Percentiles rank a stretch among this genome's conserved stretches.
phyloP scores from a whole-genome alignment of 2,329 filamentous ascomycete genomes.

The Myotisia sp. region DNA sequence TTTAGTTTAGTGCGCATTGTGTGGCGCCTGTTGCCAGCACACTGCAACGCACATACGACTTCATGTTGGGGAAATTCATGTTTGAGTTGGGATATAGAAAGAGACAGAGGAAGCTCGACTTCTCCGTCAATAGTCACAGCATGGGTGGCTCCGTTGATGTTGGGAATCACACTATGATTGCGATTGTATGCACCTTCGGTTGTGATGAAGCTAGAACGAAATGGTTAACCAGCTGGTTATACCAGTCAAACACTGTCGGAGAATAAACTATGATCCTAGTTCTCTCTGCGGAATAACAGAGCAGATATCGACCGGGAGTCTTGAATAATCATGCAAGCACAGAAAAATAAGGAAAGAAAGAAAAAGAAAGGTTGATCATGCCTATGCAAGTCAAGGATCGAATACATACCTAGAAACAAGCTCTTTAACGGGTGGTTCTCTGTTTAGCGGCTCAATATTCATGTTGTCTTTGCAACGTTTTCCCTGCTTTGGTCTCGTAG shows the following conservation, averaged over 20 bases:
- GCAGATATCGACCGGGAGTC: background rate
- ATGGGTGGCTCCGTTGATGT: constrained; percentile 30
- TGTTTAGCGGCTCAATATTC: constrained; percentile 11
- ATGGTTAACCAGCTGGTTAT: background rate
- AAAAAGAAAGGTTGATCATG: no score
- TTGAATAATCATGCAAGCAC: constrained; percentile 1
- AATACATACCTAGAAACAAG: constrained; percentile 14
- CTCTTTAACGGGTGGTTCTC: constrained; percentile 12
- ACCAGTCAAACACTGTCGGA: background rate
- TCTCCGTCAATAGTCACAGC: constrained; percentile 37
- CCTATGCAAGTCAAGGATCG: no score
- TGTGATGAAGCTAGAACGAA: constrained; percentile 38
- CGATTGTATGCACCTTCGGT: constrained; percentile 41
- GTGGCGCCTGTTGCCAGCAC: constrained; percentile 46
- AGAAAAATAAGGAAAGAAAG: background rate
- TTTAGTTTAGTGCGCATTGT: constrained; percentile 46
- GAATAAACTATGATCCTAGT: constrained; percentile 1
- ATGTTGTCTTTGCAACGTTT: background rate
- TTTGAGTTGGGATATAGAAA: constrained; percentile 35
- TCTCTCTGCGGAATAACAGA: background rate
- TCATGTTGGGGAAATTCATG: constrained; percentile 38
- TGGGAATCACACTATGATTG: constrained; percentile 42
- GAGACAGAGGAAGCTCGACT: constrained; percentile 30
- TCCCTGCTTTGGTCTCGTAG: background rate
- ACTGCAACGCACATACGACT: constrained; percentile 45